Evolutionary conservation across 805 yeast species (phyloP).

Genomic region (Saturnispora besseyi): DNA sequence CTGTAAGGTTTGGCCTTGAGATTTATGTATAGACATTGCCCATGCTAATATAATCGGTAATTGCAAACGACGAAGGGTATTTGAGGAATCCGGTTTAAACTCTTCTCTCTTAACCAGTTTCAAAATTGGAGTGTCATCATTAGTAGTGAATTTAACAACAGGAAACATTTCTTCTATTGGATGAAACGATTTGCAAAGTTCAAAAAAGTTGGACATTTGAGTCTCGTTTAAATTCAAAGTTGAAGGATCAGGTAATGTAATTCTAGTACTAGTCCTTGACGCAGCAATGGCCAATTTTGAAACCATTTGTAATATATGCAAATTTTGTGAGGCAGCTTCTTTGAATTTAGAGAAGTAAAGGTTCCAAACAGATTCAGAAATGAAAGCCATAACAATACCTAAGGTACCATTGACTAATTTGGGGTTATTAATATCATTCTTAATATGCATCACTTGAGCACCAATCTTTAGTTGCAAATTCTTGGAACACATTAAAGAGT

Average conservation of each 20-base stretch:
- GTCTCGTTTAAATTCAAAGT: slow-evolving; percentile 9
- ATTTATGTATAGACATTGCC: slow-evolving; percentile 79
- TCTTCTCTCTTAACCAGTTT: slow-evolving; percentile 29
- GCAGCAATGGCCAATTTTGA: slow-evolving; percentile 1
- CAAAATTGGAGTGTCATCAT: slow-evolving; percentile 23
- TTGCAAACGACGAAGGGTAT: slow-evolving; percentile 39
- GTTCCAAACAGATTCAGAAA: slow-evolving; percentile 24
- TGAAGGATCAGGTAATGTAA: slow-evolving; percentile 5
- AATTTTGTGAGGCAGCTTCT: slow-evolving; percentile 6
- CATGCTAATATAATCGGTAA: slow-evolving; percentile 67
- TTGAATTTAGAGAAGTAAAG: slow-evolving; percentile 13
- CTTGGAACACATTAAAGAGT: slow-evolving; percentile 61
- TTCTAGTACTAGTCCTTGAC: slow-evolving; percentile 6
- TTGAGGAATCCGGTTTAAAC: slow-evolving; percentile 25
- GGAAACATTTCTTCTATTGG: slow-evolving; percentile 30
- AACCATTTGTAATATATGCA: slow-evolving; percentile 9
- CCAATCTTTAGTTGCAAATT: slow-evolving; percentile 60
- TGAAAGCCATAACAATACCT: slow-evolving; percentile 62
- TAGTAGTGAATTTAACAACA: slow-evolving; percentile 36
- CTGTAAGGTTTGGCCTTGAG: slow-evolving; percentile 77
- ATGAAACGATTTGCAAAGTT: slow-evolving; percentile 18
- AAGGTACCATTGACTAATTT: slow-evolving; percentile 83
- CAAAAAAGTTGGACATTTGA: slow-evolving; percentile 7
- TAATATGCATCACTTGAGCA: slow-evolving; percentile 92
- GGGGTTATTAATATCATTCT: slow-evolving; percentile 55